Conservation (phyloP, 2,329 filamentous ascomycete species). For the Penicillium oxalicum region DNA sequence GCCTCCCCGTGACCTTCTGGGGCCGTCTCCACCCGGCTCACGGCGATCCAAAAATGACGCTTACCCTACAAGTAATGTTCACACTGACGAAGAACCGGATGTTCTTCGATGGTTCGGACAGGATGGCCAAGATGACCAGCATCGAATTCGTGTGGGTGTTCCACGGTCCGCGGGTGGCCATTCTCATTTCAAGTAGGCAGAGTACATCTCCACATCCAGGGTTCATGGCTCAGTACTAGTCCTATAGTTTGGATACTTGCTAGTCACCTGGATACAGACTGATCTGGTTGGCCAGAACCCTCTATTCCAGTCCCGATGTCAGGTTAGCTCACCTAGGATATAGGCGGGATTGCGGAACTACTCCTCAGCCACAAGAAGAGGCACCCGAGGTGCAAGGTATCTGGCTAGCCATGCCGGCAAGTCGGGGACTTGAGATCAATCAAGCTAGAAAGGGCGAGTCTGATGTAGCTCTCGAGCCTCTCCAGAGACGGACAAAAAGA, state of each 20-base stretch:
- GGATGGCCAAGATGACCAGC: conserved; percentile 1
- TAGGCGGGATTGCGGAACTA: too few relatives aligned
- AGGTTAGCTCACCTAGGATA: too few relatives aligned
- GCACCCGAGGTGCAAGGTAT: neutral
- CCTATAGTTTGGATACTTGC: too few relatives aligned
- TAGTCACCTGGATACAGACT: too few relatives aligned
- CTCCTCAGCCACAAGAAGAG: too few relatives aligned
- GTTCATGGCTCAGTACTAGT: too few relatives aligned
- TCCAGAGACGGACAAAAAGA: too few relatives aligned
- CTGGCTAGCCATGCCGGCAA: neutral
- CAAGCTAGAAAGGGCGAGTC: too few relatives aligned
- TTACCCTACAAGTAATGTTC: too few relatives aligned
- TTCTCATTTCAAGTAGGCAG: conserved; percentile 1
- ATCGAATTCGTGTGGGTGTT: conserved; percentile 2
- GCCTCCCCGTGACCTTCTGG: conserved; percentile 7
- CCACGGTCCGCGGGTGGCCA: conserved; percentile 12
- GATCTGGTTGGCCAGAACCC: too few relatives aligned
- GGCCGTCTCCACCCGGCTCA: neutral
- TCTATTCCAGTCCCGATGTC: too few relatives aligned
- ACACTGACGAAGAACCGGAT: neutral
- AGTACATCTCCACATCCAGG: conserved; percentile 2
- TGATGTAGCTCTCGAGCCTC: too few relatives aligned
- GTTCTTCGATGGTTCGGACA: neutral
- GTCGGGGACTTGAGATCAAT: neutral
- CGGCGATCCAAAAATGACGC: neutral